Percentiles rank a stretch among this genome's conserved stretches.
These are phyloP conservation scores for Carex pumila DNA, from an alignment of 176 grass and related monocot genomes.

Conservation along the genomic window DNA sequence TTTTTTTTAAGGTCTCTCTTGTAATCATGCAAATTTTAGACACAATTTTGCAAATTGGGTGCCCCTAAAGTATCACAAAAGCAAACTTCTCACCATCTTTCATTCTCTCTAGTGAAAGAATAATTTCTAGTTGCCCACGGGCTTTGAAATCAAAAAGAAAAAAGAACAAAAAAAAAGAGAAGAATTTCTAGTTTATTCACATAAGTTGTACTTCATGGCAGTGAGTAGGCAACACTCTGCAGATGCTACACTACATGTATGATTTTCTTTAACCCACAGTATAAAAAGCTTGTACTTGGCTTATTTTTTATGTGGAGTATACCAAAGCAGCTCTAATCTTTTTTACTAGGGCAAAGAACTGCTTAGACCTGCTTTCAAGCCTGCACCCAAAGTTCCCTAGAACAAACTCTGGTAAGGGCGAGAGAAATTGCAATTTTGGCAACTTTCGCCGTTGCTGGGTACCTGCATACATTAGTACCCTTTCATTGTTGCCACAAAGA, in stretches of 20 bases:
- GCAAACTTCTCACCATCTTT: not conserved
- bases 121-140: no score
- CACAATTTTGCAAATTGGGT: not conserved
- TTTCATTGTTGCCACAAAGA: not conserved
- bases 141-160: no score
- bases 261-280: constrained; percentile 3
- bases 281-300: not conserved
- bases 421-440: not conserved
- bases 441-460: not conserved
- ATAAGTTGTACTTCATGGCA: constrained; percentile 22
- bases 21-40: not conserved
- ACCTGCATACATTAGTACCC: not conserved
- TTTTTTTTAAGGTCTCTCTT: not conserved
- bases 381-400: constrained; percentile 32
- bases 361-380: constrained; percentile 43
- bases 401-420: constrained; percentile 35
- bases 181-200: not conserved
- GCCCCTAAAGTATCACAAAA: not conserved
- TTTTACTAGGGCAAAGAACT: constrained; percentile 48
- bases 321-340: not conserved
- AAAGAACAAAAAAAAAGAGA: no score
- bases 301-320: not conserved
- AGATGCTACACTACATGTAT: constrained; percentile 54
- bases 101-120: not conserved
- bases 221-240: constrained; percentile 39